Evolutionary conservation across 1,284 basidiomycete species (phyloP), one percentile per base, ranked within the genome.

Genomic region (Naganishia sp.): DNA sequence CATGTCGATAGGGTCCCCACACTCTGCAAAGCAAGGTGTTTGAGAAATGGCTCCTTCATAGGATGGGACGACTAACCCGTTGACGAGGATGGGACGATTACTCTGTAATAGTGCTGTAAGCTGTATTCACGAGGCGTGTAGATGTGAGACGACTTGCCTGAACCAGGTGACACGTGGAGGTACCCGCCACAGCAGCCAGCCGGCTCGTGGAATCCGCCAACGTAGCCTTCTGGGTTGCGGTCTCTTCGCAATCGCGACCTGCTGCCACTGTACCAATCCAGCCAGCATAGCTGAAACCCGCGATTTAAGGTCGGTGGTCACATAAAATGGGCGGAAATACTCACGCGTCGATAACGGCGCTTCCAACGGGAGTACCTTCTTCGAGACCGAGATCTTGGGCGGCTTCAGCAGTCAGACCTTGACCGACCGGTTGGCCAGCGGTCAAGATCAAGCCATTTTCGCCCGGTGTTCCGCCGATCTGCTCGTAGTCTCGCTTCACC

Each of bases 221-320:
- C 11, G 83, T 81, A 15, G 89, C 15, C 84, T 41, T 61, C 46
- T 71, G 67, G 9, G 73, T 60, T 1, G 69, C 68, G 55, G 84
- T 25, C 18, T 72, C 72, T 25, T 69, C 75, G 28, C 85, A 85
- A 41, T 85, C 84, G 31, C 79, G 75, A 49, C 82, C 85, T 9
- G 94, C 94, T 9, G 91, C 95, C 45, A 97, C 87, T 0, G 95
- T 98, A 21, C 96, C 95, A 72, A 99, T 84, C 95, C 95, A 99
- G n/a, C 95, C 95, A 2, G 95, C 93, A 78, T 98, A 97, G 7
- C 90, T 92, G 9, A 6, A 55, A n/a, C 6, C 18, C 45, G 28
- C 28, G 25, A 11, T 23, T 50, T 31, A 23, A 47, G 17, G 13
- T 6, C 55, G 54, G 46, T 15, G 41, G 2, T 6, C 13, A 15